Percentiles rank a stretch among this genome's conserved stretches.
Evolutionary conservation across 2,329 filamentous ascomycete species (phyloP).

Genomic region (Aspergillus sojae): DNA sequence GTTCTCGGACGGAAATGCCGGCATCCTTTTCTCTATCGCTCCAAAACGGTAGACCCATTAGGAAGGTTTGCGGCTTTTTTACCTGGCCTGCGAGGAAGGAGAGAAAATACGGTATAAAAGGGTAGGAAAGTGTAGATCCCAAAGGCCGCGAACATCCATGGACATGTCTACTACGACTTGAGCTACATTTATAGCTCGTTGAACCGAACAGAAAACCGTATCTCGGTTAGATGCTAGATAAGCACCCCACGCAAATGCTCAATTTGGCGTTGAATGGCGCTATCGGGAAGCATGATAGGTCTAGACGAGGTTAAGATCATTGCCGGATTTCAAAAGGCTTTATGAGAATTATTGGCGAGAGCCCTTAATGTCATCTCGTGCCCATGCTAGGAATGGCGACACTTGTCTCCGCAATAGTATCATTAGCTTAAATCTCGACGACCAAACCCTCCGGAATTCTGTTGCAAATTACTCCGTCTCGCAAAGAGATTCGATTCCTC

Average conservation of each 20-base stretch:
- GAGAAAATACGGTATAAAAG: background rate
- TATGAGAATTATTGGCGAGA: background rate
- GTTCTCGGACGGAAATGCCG: background rate
- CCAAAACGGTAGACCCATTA: background rate
- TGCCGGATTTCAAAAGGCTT: background rate
- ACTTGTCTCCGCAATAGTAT: slow-evolving; percentile 2
- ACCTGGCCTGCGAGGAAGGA: background rate
- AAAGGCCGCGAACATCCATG: background rate
- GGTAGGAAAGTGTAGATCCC: background rate
- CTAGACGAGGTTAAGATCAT: background rate
- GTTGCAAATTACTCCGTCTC: background rate
- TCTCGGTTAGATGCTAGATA: background rate
- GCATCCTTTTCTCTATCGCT: background rate
- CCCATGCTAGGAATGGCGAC: background rate
- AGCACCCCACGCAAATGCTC: background rate
- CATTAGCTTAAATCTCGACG: background rate
- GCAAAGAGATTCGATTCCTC: background rate
- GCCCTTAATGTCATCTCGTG: background rate
- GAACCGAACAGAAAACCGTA: too few relatives aligned
- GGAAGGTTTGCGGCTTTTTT: background rate
- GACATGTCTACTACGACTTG: background rate
- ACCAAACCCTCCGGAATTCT: background rate
- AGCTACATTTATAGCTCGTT: background rate
- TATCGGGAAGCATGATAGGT: background rate
- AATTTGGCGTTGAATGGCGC: background rate